Conservation (phyloP, 2,329 filamentous ascomycete species). For the Pyricularia pennisetigena region DNA sequence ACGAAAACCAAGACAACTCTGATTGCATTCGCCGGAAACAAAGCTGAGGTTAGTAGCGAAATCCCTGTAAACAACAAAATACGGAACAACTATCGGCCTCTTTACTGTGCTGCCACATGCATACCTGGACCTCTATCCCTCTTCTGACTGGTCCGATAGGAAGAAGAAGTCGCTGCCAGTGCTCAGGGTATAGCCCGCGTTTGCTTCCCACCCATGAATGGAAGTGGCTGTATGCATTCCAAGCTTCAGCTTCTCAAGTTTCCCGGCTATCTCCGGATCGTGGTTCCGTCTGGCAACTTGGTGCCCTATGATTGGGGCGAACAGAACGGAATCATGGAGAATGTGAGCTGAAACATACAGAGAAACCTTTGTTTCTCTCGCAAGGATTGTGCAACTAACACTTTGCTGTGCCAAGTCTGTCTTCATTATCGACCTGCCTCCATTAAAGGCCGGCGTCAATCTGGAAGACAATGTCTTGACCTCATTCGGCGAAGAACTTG, state of each 20-base stretch:
- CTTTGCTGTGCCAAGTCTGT: slow-evolving; percentile 46
- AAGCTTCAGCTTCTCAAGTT: slow-evolving; percentile 90
- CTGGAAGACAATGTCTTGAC: slow-evolving; percentile 22
- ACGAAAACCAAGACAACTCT: slow-evolving; percentile 52
- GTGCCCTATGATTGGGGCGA: slow-evolving; percentile 87
- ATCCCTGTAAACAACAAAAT: neutral
- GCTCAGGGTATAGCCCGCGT: slow-evolving; percentile 37
- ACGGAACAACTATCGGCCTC: neutral
- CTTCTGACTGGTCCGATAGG: slow-evolving; percentile 21
- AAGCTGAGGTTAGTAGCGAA: slow-evolving; percentile 36
- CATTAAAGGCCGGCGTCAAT: slow-evolving; percentile 27
- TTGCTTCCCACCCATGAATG: slow-evolving; percentile 76
- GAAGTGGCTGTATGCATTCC: slow-evolving; percentile 76
- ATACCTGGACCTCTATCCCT: neutral
- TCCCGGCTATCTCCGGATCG: slow-evolving; percentile 61
- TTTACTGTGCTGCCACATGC: neutral
- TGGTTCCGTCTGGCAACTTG: slow-evolving; percentile 80
- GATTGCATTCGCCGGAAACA: slow-evolving; percentile 42
- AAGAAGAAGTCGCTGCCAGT: slow-evolving; percentile 37
- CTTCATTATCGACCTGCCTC: slow-evolving; percentile 87
- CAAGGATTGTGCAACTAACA: neutral
- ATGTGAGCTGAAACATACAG: slow-evolving; percentile 37
- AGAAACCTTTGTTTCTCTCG: neutral
- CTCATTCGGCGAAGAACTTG: slow-evolving; percentile 59
- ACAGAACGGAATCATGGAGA: slow-evolving; percentile 66